These are phyloP conservation scores for Emergomyces orientalis DNA, from an alignment of 2,329 filamentous ascomycete species.

Conservation along the genomic window DNA sequence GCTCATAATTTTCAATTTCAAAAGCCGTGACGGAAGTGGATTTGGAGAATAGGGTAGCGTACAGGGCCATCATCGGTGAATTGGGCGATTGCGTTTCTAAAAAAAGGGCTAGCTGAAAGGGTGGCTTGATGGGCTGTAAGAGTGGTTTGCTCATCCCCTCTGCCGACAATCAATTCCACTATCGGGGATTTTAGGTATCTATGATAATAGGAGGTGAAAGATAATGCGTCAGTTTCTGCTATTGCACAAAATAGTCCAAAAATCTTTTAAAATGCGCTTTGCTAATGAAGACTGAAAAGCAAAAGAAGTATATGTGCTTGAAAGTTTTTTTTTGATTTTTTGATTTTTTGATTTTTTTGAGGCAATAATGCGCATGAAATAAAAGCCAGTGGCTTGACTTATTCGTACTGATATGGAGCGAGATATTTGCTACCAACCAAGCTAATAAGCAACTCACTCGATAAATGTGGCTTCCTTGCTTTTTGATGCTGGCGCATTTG, in stretches of 20 bases:
- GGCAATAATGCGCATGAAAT: background rate
- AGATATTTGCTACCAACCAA: too few species aligned
- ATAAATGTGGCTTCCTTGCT: slow-evolving; percentile 9
- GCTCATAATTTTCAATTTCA: background rate
- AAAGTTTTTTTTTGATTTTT: background rate
- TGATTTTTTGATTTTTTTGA: background rate
- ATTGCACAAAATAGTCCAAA: background rate
- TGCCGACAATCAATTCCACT: slow-evolving; percentile 57
- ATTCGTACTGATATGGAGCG: background rate
- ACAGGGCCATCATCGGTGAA: slow-evolving; percentile 56
- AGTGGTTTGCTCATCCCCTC: slow-evolving; percentile 49
- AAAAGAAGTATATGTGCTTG: background rate
- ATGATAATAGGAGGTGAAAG: background rate
- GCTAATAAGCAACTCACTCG: slow-evolving; percentile 8
- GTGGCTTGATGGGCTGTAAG: slow-evolving; percentile 74
- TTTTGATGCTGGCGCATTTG: background rate
- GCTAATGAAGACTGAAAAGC: background rate
- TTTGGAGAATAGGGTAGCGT: slow-evolving; percentile 24
- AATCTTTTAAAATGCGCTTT: background rate
- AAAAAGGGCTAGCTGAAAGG: slow-evolving; percentile 64
- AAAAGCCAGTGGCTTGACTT: background rate
- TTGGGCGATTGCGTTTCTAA: slow-evolving; percentile 52
- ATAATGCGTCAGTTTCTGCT: background rate
- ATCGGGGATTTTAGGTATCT: slow-evolving; percentile 59
- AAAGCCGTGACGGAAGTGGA: background rate